Evolutionary conservation across 345 rosid species (phyloP).

Genomic region (Corchorus olitorius): DNA sequence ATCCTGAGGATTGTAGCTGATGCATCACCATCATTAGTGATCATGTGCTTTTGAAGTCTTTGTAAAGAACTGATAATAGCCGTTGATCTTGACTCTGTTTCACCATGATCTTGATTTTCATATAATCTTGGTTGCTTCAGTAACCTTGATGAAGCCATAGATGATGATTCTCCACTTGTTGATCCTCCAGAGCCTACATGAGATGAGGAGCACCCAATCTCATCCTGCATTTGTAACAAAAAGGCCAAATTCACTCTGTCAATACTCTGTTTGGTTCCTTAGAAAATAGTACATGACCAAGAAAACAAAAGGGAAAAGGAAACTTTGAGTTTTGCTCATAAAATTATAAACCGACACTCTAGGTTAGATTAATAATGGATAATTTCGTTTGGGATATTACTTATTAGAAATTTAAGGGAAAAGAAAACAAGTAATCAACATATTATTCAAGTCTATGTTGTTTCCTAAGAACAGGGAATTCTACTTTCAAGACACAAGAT

Average conservation of each 20-base stretch:
- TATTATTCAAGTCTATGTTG: background rate
- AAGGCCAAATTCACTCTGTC: background rate
- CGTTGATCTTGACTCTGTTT: conserved; percentile 41
- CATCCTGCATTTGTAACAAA: conserved; percentile 44
- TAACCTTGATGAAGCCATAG: conserved; percentile 25
- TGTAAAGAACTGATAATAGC: conserved; percentile 31
- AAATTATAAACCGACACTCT: background rate
- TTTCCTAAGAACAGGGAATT: background rate
- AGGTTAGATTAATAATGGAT: background rate
- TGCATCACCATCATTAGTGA: conserved; percentile 5
- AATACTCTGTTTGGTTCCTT: conserved; percentile 1
- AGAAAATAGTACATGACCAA: conserved; percentile 13
- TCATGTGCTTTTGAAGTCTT: background rate
- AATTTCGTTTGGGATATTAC: background rate
- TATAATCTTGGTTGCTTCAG: conserved; percentile 42
- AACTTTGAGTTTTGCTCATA: background rate
- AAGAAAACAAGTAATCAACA: background rate
- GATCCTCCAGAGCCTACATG: conserved; percentile 20
- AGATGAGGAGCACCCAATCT: conserved; percentile 51
- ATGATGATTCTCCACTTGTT: conserved; percentile 29
- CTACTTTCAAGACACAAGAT: background rate
- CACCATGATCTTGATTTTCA: conserved; percentile 25
- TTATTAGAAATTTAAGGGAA: background rate
- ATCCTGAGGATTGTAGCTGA: conserved; percentile 7
- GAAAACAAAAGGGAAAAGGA: background rate